Evolutionary conservation across 257 asterid species (phyloP), one percentile per base, ranked within the genome.

Genomic region (Solanum rostratum): DNA sequence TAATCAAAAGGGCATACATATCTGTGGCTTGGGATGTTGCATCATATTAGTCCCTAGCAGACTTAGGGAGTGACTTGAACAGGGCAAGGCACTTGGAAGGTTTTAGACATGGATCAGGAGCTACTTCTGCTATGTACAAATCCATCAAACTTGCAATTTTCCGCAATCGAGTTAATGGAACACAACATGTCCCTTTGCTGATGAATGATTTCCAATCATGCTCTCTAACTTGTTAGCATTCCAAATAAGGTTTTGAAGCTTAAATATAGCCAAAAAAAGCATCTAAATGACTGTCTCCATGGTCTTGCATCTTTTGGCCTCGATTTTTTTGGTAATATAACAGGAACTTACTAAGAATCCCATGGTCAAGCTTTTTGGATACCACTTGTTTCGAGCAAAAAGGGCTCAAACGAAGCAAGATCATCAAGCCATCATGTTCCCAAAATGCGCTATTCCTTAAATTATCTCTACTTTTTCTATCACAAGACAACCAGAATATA

Each of bases 351-450:
- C 97, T 84, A 39, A 89, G 76, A 49, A 91, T 84, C 30, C 89
- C 91, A 52, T 93, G 90, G 33, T 92, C 97, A 2, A 94, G 52
- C 45, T 86, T 91, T 80, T 88, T 90, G 8, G 90, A 82, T 15
- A 89, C 80, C 92, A 93, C 87, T 45, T 81, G 80, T 54, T 37
- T 83, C 87, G 22, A 93, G 73, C 10, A 90, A 9, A 70, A 5
- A 29, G 3, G 88, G 76, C 9, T 89, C 89, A 3, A 91, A 88
- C 19, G 83, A 80, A 11, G 85, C 88, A 6, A 95, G 87, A 86
- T 94, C 95, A 37, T 93, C 97, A 83, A 94, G 93, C 99, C 98
- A 94, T 98, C 99, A 94, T 8, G 96, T 91, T 22, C 86, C 27
- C 89, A 84, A 39, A 85, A 82, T 24, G 80, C 79, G 71, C 85